Percentiles rank a stretch among this genome's conserved stretches.
Evolutionary conservation across 139 green algal genomes (phyloP).

Genomic region (Yamagishiella unicocca): DNA sequence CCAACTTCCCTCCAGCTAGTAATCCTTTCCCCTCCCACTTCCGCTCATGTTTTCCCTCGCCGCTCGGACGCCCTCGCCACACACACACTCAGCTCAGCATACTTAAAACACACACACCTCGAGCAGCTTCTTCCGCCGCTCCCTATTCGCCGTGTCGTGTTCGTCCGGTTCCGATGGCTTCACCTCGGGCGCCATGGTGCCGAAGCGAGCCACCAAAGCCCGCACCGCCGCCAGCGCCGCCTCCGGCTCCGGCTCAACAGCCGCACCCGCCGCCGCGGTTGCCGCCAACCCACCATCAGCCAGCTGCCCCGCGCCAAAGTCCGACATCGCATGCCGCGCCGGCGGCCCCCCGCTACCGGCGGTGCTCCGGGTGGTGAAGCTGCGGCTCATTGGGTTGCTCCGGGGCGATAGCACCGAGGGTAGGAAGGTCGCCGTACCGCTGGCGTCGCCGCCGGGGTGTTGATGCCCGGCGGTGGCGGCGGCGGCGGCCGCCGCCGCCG

Average conservation of each 20-base stretch:
- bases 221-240: not conserved
- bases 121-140: conserved; percentile 12
- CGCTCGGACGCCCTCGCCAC: too few relatives aligned
- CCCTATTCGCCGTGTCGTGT: not conserved
- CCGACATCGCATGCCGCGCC: not conserved
- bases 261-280: not conserved
- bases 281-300: not conserved
- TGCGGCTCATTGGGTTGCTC: too few relatives aligned
- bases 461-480: not conserved
- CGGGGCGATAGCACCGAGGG: not conserved
- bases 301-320: not conserved
- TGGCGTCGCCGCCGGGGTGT: not conserved
- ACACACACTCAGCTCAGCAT: too few relatives aligned
- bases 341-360: too few relatives aligned
- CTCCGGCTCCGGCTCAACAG: not conserved
- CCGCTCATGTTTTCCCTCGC: too few relatives aligned
- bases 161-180: not conserved
- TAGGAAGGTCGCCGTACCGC: not conserved
- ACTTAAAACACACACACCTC: too few relatives aligned
- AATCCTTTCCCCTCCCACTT: too few relatives aligned
- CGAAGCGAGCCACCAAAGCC: conserved; percentile 7
- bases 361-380: too few relatives aligned
- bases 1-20: too few relatives aligned
- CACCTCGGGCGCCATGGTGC: not conserved
- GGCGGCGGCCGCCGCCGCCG: not conserved